Evolutionary conservation across 345 rosid species (phyloP).

Genomic region (Trapa incisa): DNA sequence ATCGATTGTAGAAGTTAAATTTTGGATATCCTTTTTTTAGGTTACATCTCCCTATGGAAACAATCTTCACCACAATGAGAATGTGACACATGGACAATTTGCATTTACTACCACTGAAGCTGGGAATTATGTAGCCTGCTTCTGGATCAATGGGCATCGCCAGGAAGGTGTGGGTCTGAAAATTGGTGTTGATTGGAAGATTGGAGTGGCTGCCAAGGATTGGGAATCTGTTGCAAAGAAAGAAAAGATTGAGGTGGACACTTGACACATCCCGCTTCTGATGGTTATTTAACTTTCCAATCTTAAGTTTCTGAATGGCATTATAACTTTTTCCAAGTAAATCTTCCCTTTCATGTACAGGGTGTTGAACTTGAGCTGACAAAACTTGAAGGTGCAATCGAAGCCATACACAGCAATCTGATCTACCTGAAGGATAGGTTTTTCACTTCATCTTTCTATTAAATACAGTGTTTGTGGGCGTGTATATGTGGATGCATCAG

Average conservation of each 20-base stretch:
- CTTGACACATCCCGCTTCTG: not conserved
- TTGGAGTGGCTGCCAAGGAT: constrained; percentile 79
- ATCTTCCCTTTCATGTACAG: constrained; percentile 17
- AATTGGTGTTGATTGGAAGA: constrained; percentile 80
- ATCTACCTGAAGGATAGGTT: constrained; percentile 54
- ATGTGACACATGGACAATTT: constrained; percentile 52
- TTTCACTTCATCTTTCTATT: not conserved
- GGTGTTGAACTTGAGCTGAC: constrained; percentile 76
- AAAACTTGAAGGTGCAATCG: constrained; percentile 59
- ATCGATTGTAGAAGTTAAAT: not conserved
- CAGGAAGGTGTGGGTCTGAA: constrained; percentile 26
- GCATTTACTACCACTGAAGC: constrained; percentile 64
- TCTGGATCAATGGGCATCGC: constrained; percentile 37
- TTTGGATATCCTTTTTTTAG: constrained; percentile 18
- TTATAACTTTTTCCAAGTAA: not conserved
- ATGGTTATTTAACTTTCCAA: constrained; percentile 9
- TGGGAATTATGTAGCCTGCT: constrained; percentile 69
- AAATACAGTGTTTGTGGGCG: too few relatives aligned
- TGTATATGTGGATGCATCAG: not conserved
- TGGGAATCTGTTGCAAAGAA: constrained; percentile 92
- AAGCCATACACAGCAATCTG: constrained; percentile 47
- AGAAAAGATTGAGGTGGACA: constrained; percentile 61
- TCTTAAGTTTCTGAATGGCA: not conserved
- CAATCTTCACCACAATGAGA: constrained; percentile 51
- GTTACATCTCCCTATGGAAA: constrained; percentile 71